Percentiles rank a stretch among this genome's conserved stretches.
Conservation (phyloP, 768 basidiomycete genomes). For the Cystofilobasidium macerans region DNA sequence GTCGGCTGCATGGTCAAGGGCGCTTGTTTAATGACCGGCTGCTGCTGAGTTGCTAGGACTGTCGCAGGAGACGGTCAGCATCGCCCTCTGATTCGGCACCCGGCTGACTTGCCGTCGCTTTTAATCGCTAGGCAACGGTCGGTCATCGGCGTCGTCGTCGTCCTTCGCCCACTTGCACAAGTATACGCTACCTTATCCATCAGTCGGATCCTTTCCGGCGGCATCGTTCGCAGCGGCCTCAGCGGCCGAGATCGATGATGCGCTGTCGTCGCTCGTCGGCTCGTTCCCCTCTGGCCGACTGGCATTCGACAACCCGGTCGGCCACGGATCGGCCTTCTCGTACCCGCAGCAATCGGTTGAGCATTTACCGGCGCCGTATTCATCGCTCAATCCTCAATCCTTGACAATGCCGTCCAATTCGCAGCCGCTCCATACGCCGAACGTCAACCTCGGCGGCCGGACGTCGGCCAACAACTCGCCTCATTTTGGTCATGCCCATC, state of each 20-base stretch:
- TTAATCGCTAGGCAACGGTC: no score
- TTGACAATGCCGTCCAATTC: neutral
- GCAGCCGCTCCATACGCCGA: neutral
- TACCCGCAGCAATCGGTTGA: neutral
- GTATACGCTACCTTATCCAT: neutral
- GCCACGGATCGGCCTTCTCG: neutral
- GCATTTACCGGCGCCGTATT: neutral
- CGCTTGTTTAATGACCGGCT: no score
- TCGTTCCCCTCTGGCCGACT: neutral
- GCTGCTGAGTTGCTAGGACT: no score
- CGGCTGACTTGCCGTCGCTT: no score
- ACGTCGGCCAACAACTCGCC: neutral
- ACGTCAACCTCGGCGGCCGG: neutral
- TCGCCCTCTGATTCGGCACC: no score
- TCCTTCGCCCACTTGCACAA: neutral
- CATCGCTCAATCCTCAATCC: neutral
- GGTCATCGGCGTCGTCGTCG: no score
- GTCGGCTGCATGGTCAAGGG: no score
- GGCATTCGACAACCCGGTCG: neutral
- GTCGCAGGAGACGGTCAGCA: no score
- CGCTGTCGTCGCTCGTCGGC: constrained; percentile 21
- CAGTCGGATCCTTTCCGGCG: neutral
- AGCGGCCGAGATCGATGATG: constrained; percentile 8
- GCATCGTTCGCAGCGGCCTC: neutral
- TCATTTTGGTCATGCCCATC: neutral